Percentiles rank a stretch among this genome's conserved stretches.
phyloP scores from a whole-genome alignment of 2,329 filamentous ascomycete genomes.

The Clathrospora elynae region DNA sequence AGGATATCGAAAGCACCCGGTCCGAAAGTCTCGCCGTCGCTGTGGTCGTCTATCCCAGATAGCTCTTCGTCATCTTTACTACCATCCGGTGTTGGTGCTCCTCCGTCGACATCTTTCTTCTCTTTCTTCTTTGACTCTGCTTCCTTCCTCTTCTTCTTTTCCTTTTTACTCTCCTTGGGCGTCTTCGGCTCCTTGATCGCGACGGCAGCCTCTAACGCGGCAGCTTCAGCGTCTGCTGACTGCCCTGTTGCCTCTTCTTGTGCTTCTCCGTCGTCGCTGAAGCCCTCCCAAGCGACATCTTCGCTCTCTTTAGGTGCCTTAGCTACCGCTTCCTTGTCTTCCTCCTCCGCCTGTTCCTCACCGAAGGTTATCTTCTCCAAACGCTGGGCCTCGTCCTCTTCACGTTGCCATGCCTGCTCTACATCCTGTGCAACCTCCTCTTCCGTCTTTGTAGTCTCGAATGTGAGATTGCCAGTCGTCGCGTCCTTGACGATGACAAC shows the following conservation, averaged over 20 bases:
- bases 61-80: slow-evolving; percentile 20
- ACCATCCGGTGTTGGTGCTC: slow-evolving; percentile 2
- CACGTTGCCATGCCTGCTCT: slow-evolving; percentile 26
- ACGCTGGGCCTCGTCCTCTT: slow-evolving; percentile 28
- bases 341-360: slow-evolving; percentile 13
- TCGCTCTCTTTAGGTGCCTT: slow-evolving; percentile 10
- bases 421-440: slow-evolving; percentile 32
- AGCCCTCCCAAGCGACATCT: slow-evolving; percentile 35
- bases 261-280: slow-evolving; percentile 29
- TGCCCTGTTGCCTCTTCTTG: neutral
- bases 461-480: slow-evolving; percentile 57
- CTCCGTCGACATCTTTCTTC: slow-evolving; percentile 34
- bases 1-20: slow-evolving; percentile 61
- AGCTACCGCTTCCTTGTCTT: neutral
- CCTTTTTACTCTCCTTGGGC: slow-evolving; percentile 22
- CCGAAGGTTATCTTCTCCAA: slow-evolving; percentile 31
- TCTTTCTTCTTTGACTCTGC: slow-evolving; percentile 30
- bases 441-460: slow-evolving; percentile 41
- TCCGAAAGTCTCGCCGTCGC: slow-evolving; percentile 35
- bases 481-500: slow-evolving; percentile 75
- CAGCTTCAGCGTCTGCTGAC: neutral
- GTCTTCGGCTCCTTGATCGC: slow-evolving; percentile 30
- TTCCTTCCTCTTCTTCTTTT: slow-evolving; percentile 21
- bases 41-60: slow-evolving; percentile 24
- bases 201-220: slow-evolving; percentile 41